These are phyloP conservation scores for Plasmopara halstedii DNA, from an alignment of 352 stramenopile genomes.

Conservation along the genomic window DNA sequence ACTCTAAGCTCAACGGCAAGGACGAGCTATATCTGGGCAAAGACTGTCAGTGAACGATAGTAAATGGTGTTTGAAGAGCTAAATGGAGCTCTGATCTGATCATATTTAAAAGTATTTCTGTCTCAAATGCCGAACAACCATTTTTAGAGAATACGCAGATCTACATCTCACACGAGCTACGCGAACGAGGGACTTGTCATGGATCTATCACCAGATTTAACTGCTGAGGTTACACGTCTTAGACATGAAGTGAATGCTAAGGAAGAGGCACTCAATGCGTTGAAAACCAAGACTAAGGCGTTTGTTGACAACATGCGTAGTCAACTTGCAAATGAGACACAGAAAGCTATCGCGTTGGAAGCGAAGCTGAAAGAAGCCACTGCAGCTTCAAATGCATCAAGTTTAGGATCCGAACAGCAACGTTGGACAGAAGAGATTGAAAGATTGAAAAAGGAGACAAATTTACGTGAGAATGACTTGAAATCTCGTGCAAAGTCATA, in stretches of 20 bases:
- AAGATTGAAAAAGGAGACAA: constrained; percentile 37
- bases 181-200: too few relatives aligned
- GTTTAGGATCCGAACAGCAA: constrained; percentile 8
- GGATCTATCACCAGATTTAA: constrained; percentile 18
- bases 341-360: constrained; percentile 52
- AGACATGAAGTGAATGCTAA: constrained; percentile 56
- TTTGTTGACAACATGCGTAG: constrained; percentile 74
- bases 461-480: constrained; percentile 50
- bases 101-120: constrained; percentile 18
- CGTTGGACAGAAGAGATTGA: constrained; percentile 21
- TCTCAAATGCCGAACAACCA: constrained; percentile 1
- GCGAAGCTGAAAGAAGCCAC: constrained; percentile 30
- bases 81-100: constrained; percentile 12
- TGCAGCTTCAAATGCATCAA: neutral
- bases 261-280: constrained; percentile 69
- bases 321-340: constrained; percentile 54
- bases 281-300: constrained; percentile 80
- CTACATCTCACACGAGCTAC: constrained; percentile 12
- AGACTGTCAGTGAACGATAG: neutral
- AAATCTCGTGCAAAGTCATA: constrained; percentile 64
- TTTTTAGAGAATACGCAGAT: constrained; percentile 7
- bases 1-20: constrained; percentile 11
- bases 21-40: constrained; percentile 11
- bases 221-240: constrained; percentile 47
- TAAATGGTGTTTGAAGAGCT: constrained; percentile 1